Evolutionary conservation across 768 basidiomycete species (phyloP).

Genomic region (Suillus fuscotomentosus): DNA sequence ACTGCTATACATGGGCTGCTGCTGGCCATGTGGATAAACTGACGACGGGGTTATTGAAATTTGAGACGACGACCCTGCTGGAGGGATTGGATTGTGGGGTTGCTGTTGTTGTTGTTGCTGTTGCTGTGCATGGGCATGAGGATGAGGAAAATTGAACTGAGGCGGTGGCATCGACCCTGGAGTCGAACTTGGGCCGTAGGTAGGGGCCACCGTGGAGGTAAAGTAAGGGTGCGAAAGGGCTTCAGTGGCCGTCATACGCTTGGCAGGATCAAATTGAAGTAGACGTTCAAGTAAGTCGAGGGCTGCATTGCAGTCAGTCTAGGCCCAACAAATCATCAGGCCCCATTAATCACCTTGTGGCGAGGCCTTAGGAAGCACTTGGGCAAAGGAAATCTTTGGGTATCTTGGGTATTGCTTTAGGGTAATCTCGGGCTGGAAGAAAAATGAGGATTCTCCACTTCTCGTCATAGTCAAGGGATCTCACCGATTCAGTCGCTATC

Average conservation of each 20-base stretch:
- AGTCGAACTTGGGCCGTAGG: constrained; percentile 33
- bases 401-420: constrained; percentile 86
- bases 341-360: constrained; percentile 57
- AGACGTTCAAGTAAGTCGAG: constrained; percentile 93
- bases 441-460: constrained; percentile 10
- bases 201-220: constrained; percentile 44
- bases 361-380: constrained; percentile 83
- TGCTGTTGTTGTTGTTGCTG: constrained; percentile 47
- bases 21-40: constrained; percentile 29
- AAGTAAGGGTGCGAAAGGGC: constrained; percentile 94
- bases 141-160: constrained; percentile 66
- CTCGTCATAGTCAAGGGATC: constrained; percentile 22
- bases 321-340: constrained; percentile 2
- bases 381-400: constrained; percentile 77
- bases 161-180: constrained; percentile 67
- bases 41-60: background rate
- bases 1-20: constrained; percentile 31
- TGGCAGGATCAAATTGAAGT: constrained; percentile 93
- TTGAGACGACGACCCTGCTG: constrained; percentile 20
- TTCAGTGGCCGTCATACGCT: constrained; percentile 88
- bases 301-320: constrained; percentile 39
- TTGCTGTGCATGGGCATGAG: constrained; percentile 48
- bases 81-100: constrained; percentile 36
- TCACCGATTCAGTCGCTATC: constrained; percentile 85
- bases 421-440: constrained; percentile 70